Evolutionary conservation across 2,329 filamentous ascomycete genomes (phyloP).

Genomic region (Pseudogymnoascus verrucosus): DNA sequence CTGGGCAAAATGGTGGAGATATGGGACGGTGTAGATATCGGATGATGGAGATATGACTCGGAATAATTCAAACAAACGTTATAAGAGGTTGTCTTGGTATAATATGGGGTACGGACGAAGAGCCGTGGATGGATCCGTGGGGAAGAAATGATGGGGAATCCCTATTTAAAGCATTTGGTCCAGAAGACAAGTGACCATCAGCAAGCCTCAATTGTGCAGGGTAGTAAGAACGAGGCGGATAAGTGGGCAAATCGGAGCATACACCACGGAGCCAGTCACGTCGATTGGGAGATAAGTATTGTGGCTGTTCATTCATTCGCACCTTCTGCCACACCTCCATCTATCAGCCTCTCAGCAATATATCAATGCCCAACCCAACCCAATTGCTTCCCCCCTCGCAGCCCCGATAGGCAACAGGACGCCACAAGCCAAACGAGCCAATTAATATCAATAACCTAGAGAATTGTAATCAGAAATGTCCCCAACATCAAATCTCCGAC

Average conservation of each 20-base stretch:
- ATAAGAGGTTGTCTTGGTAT: not conserved
- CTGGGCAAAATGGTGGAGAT: not conserved
- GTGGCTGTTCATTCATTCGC: not conserved
- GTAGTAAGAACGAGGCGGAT: not conserved
- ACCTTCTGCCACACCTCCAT: not conserved
- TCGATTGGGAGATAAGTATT: not conserved
- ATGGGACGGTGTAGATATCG: too few species aligned
- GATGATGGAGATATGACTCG: not conserved
- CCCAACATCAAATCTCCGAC: not conserved
- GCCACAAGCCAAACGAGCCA: not conserved
- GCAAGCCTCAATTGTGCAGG: not conserved
- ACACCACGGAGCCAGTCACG: not conserved
- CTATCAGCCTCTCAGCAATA: not conserved
- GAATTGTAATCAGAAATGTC: not conserved
- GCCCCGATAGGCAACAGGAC: not conserved
- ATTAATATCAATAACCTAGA: not conserved
- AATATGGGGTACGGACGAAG: not conserved
- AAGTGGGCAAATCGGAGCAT: not conserved
- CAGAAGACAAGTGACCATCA: not conserved
- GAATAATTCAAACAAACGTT: not conserved
- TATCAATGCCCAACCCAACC: not conserved
- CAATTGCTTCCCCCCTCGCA: not conserved
- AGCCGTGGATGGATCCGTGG: not conserved
- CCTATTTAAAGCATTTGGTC: not conserved
- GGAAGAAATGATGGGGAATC: not conserved